These are phyloP conservation scores for Podaxis sp. DNA, from an alignment of 768 basidiomycete genomes.

Conservation along the genomic window DNA sequence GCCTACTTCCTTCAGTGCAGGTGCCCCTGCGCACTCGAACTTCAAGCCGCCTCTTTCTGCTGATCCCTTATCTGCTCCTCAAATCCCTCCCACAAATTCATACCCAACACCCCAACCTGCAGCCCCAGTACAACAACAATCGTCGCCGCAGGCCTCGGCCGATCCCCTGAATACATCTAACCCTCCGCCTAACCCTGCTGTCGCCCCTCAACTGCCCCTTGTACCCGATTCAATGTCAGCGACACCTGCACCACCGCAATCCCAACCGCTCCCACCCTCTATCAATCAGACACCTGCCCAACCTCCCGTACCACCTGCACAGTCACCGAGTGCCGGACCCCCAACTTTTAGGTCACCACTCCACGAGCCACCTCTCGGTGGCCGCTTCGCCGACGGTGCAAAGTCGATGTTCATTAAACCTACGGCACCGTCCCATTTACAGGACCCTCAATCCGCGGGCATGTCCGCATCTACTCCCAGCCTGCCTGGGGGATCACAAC, in stretches of 20 bases:
- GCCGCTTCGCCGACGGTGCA: constrained; percentile 71
- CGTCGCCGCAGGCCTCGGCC: constrained; percentile 8
- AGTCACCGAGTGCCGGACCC: constrained; percentile 52
- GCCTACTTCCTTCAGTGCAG: constrained; percentile 29
- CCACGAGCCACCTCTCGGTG: constrained; percentile 56
- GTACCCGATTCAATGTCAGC: constrained; percentile 19
- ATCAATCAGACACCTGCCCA: background rate
- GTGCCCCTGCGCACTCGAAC: constrained; percentile 21
- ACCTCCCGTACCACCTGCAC: constrained; percentile 29
- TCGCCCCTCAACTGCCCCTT: constrained; percentile 1
- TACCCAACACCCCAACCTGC: constrained; percentile 3
- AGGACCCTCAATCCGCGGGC: constrained; percentile 29
- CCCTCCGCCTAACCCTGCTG: background rate
- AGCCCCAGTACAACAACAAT: background rate
- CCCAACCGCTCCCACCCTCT: constrained; percentile 6
- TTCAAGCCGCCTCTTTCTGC: constrained; percentile 25
- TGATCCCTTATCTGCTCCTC: constrained; percentile 11
- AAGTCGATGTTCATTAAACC: constrained; percentile 78
- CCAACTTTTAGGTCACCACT: constrained; percentile 39
- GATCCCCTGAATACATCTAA: constrained; percentile 8
- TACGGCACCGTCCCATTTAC: constrained; percentile 36
- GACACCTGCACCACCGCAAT: constrained; percentile 26
- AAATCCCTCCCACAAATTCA: background rate
- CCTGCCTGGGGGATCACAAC: constrained; percentile 23
- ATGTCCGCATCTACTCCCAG: constrained; percentile 36